Evolutionary conservation across 208 protist genomes (phyloP), one percentile per base, ranked within the genome.

Genomic region (Crithidia bombi): DNA sequence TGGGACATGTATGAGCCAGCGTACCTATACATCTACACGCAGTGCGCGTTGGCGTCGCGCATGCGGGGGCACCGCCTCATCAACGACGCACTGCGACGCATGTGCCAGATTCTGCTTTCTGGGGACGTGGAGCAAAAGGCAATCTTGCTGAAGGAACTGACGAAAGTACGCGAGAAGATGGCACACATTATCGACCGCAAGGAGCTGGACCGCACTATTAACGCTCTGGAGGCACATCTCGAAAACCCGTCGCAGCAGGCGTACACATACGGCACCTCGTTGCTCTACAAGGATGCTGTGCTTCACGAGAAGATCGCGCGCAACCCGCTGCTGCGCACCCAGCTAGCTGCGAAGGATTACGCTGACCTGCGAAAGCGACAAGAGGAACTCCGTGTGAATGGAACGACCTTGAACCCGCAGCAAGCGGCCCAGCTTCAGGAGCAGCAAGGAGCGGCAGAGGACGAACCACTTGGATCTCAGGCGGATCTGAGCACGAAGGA

Each of bases 1-100:
- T 94, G 89, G 87, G 87, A 91, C 68, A 82, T 94, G 73, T 94
- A 94, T 59, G 86, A 94, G 77, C 91, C 91, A 0, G 83, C 82
- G 7, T 96, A 82, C 63, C 38, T 82, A 38, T 92, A 94, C 72
- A 89, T 93, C 35, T 94, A 96, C 75, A 96, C 89, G 11, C 88
- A 94, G 51, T 79, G 82, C 69, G 87, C 89, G 30, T 75, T 94
- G 56, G 86, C 86, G 7, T 85, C 69, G 44, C 89, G 84, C 12
- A 50, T 75, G 50, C 86, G 88, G 56, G 89, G 89, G 3, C 75
- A 92, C 63, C 83, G 83, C 39, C 73, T 93, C 55, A 92, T 96
- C 61, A 94, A 90, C 56, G 91, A 93, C 65, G 78, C 79, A 1
- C 65, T 96, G 47, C 86, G 91, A 25, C 88, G 87, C 52, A 75